Evolutionary conservation across 2,329 filamentous ascomycete species (phyloP).

Genomic region (Sclerotinia glacialis): DNA sequence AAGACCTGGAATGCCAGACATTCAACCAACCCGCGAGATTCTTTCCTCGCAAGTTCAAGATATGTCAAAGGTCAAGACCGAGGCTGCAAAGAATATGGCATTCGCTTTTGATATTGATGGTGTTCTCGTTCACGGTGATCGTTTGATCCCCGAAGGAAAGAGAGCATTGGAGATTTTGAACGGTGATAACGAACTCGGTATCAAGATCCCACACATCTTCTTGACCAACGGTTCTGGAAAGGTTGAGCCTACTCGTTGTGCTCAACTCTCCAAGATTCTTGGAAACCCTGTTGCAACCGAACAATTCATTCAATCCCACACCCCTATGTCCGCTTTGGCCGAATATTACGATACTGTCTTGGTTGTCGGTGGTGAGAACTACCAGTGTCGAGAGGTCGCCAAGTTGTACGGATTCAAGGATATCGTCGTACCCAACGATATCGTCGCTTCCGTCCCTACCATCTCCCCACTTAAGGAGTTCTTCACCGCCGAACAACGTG

Average conservation of each 20-base stretch:
- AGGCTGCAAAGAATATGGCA: slow-evolving; percentile 53
- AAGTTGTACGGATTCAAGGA: slow-evolving; percentile 73
- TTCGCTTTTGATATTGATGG: slow-evolving; percentile 79
- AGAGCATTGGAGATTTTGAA: slow-evolving; percentile 68
- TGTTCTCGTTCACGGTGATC: slow-evolving; percentile 70
- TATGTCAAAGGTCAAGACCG: slow-evolving; percentile 62
- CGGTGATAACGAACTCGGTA: slow-evolving; percentile 67
- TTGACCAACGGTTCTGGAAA: slow-evolving; percentile 74
- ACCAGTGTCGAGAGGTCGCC: slow-evolving; percentile 69
- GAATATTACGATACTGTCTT: slow-evolving; percentile 71
- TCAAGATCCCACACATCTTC: slow-evolving; percentile 65
- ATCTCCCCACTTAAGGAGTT: slow-evolving; percentile 64
- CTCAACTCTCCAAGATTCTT: slow-evolving; percentile 66
- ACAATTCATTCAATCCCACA: slow-evolving; percentile 76
- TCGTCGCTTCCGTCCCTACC: slow-evolving; percentile 65
- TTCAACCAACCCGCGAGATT: slow-evolving; percentile 63
- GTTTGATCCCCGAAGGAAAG: slow-evolving; percentile 65
- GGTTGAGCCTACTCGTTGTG: slow-evolving; percentile 61
- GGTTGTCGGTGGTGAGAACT: slow-evolving; percentile 72
- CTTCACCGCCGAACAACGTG: slow-evolving; percentile 66
- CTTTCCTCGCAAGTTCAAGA: slow-evolving; percentile 69
- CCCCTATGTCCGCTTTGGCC: slow-evolving; percentile 68
- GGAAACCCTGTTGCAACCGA: slow-evolving; percentile 63
- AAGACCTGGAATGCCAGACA: slow-evolving; percentile 56
- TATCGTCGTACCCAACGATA: slow-evolving; percentile 71